Evolutionary conservation across 495 filamentous ascomycete species (phyloP).

Genomic region (Apodospora peruviana): DNA sequence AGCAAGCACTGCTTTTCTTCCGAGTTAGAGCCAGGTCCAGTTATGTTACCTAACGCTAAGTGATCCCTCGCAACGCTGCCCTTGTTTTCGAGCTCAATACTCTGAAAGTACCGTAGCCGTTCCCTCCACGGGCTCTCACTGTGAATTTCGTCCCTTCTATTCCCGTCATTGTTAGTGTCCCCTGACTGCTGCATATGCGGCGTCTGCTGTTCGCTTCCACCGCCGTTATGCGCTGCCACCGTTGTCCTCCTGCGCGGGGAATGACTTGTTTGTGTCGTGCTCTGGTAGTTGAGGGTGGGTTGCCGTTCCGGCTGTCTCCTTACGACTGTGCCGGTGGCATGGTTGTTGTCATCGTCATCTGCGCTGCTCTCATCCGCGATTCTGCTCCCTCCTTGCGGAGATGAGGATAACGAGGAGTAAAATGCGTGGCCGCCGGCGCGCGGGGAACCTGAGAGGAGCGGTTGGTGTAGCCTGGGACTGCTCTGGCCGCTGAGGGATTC

Average conservation of each 20-base stretch:
- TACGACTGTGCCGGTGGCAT: too few relatives aligned
- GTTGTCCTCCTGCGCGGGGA: conserved; percentile 15
- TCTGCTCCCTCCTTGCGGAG: background rate
- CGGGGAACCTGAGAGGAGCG: conserved; percentile 12
- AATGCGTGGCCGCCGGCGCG: conserved; percentile 5
- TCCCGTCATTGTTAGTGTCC: conserved; percentile 1
- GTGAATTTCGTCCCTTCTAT: conserved; percentile 3
- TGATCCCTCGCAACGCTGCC: conserved; percentile 94
- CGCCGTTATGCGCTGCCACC: conserved; percentile 5
- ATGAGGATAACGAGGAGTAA: too few relatives aligned
- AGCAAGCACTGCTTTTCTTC: too few relatives aligned
- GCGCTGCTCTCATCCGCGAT: conserved; percentile 19
- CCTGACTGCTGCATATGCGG: conserved; percentile 3
- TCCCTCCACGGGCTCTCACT: conserved; percentile 29
- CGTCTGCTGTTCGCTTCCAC: conserved; percentile 7
- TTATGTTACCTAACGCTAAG: conserved; percentile 83
- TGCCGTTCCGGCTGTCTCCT: conserved; percentile 21
- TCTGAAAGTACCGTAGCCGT: conserved; percentile 64
- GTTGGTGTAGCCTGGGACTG: conserved; percentile 21
- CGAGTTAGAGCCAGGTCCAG: too few relatives aligned
- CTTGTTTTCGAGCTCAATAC: conserved; percentile 91
- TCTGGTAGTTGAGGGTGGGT: conserved; percentile 28
- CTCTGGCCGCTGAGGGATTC: conserved; percentile 13
- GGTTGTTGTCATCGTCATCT: conserved; percentile 22
- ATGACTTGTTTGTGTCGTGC: conserved; percentile 18